These are phyloP conservation scores for Acanthamoeba lenticulata DNA, from an alignment of 208 protist species.

Conservation along the genomic window DNA sequence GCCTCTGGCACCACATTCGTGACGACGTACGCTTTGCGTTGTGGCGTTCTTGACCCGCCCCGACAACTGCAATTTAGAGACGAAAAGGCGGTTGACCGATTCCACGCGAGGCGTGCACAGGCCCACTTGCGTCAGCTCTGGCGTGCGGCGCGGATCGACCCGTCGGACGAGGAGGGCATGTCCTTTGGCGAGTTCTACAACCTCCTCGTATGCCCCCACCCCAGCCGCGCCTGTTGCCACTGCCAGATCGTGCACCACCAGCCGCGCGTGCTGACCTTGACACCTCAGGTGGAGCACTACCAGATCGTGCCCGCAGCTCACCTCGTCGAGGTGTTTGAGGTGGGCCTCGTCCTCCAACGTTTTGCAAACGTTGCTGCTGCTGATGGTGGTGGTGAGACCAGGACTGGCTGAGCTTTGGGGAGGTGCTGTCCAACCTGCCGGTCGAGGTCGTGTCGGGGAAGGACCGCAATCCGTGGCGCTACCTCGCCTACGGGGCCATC, in stretches of 20 bases:
- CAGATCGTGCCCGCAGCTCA: background rate
- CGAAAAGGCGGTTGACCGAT: background rate
- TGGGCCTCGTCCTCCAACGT: background rate
- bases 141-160: background rate
- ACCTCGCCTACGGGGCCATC: constrained; percentile 92
- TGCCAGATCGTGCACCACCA: background rate
- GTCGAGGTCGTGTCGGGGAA: background rate
- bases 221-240: background rate
- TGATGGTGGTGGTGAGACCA: background rate
- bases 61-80: background rate
- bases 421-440: constrained; percentile 33
- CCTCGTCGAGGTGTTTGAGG: constrained; percentile 20
- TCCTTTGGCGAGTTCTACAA: constrained; percentile 42
- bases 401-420: constrained; percentile 42
- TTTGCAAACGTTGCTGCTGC: background rate
- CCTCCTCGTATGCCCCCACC: background rate
- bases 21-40: background rate
- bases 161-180: constrained; percentile 1
- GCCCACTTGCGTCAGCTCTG: background rate
- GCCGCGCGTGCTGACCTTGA: background rate
- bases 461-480: constrained; percentile 63
- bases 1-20: constrained; percentile 35
- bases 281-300: background rate
- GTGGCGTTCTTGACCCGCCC: too few species aligned
- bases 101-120: background rate